A percentile compares a stretch with the other conserved stretches of the same genome.
phyloP scores from a whole-genome alignment of 352 stramenopile species.

The Globisporangium heterothallicum region DNA sequence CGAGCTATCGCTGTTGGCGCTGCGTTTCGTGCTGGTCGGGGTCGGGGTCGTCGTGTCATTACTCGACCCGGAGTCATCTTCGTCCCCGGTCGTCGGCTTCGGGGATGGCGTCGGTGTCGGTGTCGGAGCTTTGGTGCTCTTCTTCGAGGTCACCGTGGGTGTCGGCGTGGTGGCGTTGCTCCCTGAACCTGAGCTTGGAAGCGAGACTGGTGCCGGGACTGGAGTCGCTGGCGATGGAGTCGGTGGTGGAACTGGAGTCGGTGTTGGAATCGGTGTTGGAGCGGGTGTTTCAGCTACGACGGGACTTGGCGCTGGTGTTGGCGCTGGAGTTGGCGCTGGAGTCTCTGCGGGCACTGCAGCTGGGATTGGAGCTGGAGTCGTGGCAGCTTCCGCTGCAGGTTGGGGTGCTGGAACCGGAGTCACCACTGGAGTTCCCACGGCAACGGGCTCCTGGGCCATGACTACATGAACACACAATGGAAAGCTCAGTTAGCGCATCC shows the following conservation, averaged over 20 bases:
- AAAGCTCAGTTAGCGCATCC: too few relatives aligned
- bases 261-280: not conserved
- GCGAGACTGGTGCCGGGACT: too few relatives aligned
- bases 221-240: not conserved
- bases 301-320: slow-evolving; percentile 5
- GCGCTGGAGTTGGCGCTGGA: not conserved
- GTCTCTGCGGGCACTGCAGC: not conserved
- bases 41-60: slow-evolving; percentile 1
- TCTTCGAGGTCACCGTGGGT: slow-evolving; percentile 2
- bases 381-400: too few relatives aligned
- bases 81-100: not conserved
- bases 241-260: not conserved
- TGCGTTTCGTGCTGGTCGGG: not conserved
- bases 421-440: not conserved
- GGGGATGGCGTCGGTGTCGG: not conserved
- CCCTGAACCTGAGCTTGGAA: not conserved
- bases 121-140: slow-evolving; percentile 10
- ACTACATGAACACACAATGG: not conserved
- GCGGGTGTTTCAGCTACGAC: not conserved
- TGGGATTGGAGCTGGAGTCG: not conserved
- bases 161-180: not conserved
- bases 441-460: slow-evolving; percentile 3
- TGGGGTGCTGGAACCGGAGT: not conserved
- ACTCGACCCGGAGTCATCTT: not conserved
- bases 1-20: not conserved